Base-by-base conservation (phyloP, 148 eudicot species). In the Nepenthes mirabilis region DNA sequence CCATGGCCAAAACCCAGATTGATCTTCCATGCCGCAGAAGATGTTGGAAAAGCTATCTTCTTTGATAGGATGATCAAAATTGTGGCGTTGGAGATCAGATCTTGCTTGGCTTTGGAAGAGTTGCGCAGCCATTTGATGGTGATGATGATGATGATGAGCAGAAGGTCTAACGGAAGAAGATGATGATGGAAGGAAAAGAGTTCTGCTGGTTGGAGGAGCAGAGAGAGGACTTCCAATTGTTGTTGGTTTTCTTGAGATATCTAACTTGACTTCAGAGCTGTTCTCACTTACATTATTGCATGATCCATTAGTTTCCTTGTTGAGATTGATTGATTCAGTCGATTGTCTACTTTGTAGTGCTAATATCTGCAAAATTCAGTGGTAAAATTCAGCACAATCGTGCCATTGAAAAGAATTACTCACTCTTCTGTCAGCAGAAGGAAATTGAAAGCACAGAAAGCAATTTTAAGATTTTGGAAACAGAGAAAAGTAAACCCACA, bases 241-340 rank as follows among this genome's bases (percentile, higher is more conserved):
- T 48, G 78, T 52, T 2, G 89, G 80, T 23, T 81, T 79, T 32
- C 77, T 82, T 70, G 96, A 83, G 14, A 79, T 83, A 35, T 86
- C 91, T 12, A 82, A 60, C 67, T 84, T 82, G 11, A 89, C 70
- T 5, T 86, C 96, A 5, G 95, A 88, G 66, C 97, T 93, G 72
- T 89, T 88, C 14, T 93, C 97, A 63, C 95, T 89, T 14, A 89
- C 73, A 63, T 86, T 88, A 69, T 91, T 89, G 62, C 80, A 69
- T 8, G 90, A 86, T 1, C 96, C 99, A 74, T 93, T 97, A 0
- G 95, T 93, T 55, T 93, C 96, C 50, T 89, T 93, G 82, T 93
- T 93, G 57, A 93, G 85, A 61, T 93, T 93, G 57, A 93, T 86
- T 43, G 95, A 79, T 65, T 86, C 95, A 14, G 79, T 84, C 70